Conservation (phyloP, 371 early-diverging fungal species). For the Apophysomyces variabilis region DNA sequence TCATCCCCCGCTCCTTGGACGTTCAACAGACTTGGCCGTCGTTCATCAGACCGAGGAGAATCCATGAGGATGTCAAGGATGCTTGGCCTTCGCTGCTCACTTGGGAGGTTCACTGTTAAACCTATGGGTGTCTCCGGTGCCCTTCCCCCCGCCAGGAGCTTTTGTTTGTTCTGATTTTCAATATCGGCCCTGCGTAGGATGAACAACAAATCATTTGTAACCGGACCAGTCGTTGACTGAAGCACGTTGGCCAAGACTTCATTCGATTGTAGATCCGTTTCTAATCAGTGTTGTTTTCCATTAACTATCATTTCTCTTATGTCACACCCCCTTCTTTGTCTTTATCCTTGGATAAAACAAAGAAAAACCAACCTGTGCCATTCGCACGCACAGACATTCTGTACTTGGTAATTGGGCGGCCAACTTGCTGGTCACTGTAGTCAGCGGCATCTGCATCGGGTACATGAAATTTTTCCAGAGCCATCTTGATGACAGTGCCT, state of each 20-base stretch:
- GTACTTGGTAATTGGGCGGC: constrained; percentile 30
- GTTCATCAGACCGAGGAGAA: constrained; percentile 24
- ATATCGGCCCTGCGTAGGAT: constrained; percentile 29
- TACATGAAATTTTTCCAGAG: constrained; percentile 52
- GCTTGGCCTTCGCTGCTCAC: constrained; percentile 40
- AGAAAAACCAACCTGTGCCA: constrained; percentile 31
- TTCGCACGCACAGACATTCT: constrained; percentile 42
- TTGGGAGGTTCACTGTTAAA: constrained; percentile 15
- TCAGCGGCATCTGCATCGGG: constrained; percentile 45
- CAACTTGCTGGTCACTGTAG: constrained; percentile 11
- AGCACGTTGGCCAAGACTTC: constrained; percentile 45
- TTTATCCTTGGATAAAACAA: constrained; percentile 1
- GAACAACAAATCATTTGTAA: constrained; percentile 49
- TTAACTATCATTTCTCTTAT: neutral
- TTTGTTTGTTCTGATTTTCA: constrained; percentile 15
- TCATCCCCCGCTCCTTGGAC: constrained; percentile 20
- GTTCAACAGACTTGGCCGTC: constrained; percentile 23
- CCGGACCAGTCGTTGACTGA: constrained; percentile 28
- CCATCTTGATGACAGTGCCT: constrained; percentile 44
- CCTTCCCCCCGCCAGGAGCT: constrained; percentile 13
- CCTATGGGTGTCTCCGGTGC: constrained; percentile 2
- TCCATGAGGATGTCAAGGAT: constrained; percentile 55
- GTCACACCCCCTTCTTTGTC: neutral
- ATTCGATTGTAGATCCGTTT: constrained; percentile 36
- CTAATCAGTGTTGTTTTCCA: constrained; percentile 22